A percentile compares a stretch with the other conserved stretches of the same genome.
Evolutionary conservation across 2,329 filamentous ascomycete species (phyloP).

Genomic region (Chrysoporthe cubensis): DNA sequence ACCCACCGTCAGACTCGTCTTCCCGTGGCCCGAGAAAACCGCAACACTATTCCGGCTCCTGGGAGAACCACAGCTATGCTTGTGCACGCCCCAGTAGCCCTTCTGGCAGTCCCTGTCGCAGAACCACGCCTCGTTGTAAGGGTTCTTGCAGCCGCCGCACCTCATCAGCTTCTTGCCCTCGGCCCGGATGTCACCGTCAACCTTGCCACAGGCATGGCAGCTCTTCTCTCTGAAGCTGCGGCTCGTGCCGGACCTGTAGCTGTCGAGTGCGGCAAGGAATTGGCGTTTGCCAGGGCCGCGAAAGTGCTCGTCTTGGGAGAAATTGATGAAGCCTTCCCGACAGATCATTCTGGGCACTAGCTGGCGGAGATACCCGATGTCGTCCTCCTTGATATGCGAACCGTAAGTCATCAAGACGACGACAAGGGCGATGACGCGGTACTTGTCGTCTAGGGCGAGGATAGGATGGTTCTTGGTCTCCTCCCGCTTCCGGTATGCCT

Average conservation of each 20-base stretch:
- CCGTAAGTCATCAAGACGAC: constrained; percentile 34
- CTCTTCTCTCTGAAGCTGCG: constrained; percentile 30
- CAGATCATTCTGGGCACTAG: constrained; percentile 23
- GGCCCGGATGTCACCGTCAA: constrained; percentile 15
- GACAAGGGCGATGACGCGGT: constrained; percentile 29
- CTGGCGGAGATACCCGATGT: constrained; percentile 29
- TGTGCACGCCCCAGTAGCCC: constrained; percentile 27
- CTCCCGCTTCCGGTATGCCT: constrained; percentile 6
- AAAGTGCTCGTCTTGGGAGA: constrained; percentile 26
- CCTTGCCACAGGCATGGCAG: constrained; percentile 18
- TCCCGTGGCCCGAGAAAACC: background rate
- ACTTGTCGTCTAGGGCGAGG: constrained; percentile 35
- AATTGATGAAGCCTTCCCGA: background rate
- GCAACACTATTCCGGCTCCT: background rate
- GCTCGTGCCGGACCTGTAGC: constrained; percentile 31
- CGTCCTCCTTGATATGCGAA: constrained; percentile 30
- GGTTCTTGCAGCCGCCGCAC: constrained; percentile 32
- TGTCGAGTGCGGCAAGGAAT: constrained; percentile 32
- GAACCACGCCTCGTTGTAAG: constrained; percentile 25
- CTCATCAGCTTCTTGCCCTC: constrained; percentile 16
- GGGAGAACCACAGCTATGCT: constrained; percentile 22
- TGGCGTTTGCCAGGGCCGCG: constrained; percentile 31
- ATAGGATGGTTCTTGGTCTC: background rate
- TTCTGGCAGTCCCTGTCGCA: constrained; percentile 30
- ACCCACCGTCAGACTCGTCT: background rate